phyloP scores from a whole-genome alignment of 441 rosid species.

The Pelargonium myrrhifolium region DNA sequence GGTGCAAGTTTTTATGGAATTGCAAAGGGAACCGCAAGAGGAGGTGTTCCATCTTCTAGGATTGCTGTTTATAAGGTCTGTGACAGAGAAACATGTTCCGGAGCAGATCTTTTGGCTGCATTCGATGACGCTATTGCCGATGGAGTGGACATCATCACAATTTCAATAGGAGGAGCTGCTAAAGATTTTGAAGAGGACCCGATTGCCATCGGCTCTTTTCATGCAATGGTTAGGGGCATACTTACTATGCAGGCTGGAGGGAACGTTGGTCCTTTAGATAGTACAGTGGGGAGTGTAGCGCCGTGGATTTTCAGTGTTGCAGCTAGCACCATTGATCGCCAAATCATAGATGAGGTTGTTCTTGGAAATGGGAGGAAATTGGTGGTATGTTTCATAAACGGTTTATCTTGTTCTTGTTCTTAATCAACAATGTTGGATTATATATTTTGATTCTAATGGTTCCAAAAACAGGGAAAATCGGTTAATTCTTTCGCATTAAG shows the following conservation, averaged over 20 bases:
- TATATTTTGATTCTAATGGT: too few species aligned
- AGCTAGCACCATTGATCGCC: conserved; percentile 42
- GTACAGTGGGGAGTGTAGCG: conserved; percentile 23
- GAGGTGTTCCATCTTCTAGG: conserved; percentile 31
- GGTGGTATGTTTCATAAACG: background rate
- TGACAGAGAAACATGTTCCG: background rate
- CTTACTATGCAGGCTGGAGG: conserved; percentile 36
- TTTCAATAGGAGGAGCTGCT: conserved; percentile 25
- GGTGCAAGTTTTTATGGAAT: conserved; percentile 25
- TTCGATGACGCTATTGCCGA: conserved; percentile 42
- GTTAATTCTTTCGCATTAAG: too few species aligned
- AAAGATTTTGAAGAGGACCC: conserved; percentile 12
- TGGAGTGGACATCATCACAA: conserved; percentile 42
- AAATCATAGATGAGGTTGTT: too few species aligned
- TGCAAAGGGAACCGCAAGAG: conserved; percentile 28
- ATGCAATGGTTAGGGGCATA: conserved; percentile 40
- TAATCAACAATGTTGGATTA: too few species aligned
- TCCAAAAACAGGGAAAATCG: too few species aligned
- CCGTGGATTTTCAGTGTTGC: conserved; percentile 50
- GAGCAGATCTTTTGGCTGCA: too few species aligned
- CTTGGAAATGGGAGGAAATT: conserved; percentile 16
- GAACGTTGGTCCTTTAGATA: conserved; percentile 25
- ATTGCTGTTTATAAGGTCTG: conserved; percentile 34
- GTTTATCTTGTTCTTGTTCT: too few species aligned
- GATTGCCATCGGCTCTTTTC: conserved; percentile 37